Base-by-base conservation (phyloP, 225 moss, liverwort and hornwort species). In the Bryum argenteum region DNA sequence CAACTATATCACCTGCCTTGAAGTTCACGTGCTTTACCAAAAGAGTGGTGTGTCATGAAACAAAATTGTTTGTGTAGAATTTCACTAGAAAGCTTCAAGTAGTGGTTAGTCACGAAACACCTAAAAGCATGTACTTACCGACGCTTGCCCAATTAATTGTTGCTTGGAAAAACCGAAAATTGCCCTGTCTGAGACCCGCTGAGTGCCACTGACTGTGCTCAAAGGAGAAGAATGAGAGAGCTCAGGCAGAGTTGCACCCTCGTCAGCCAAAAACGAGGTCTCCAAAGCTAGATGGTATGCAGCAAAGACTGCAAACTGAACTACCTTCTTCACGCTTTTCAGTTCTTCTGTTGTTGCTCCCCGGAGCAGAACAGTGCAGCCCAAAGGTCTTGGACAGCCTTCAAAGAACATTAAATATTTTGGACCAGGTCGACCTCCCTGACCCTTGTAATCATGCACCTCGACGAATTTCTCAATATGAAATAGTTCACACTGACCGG, bases 201-300 rank as follows among this genome's bases (percentile, higher is more conserved):
- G 75, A 51, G 69, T 81, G 64, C 72, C 82, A 28, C 67, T 48
- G 44, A 69, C 77, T 69, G 79, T 71, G 63, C 80, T 81, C n/a
- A 82, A 54, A 18, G 87, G 80, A 54, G 91, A 87, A 59, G 73
- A 84, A 71, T 76, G 70, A 23, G 88, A 68, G 37, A 79, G 78
- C 73, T 89, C 85, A 71, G 90, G 89, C 42, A 97, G 67, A 24
- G 89, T 90, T 45, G 96, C 96, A 68, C 96, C 96, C 61, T 97
- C 91, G 60, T 97, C 96, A 67, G 89, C 91, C 84, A 97, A 82
- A 69, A 97, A 97, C 20, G 96, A 97, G n/a, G 96, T 97, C 80
- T 97, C 96, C 66, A 97, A 73, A 23, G 88, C 90, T 58, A 97
- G 79, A 79, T 97, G 96, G 78, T 97, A 97, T 42, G 96, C 96